Evolutionary conservation across 192 early-diverging fungal species (phyloP).

Genomic region (Coemansia sp.): DNA sequence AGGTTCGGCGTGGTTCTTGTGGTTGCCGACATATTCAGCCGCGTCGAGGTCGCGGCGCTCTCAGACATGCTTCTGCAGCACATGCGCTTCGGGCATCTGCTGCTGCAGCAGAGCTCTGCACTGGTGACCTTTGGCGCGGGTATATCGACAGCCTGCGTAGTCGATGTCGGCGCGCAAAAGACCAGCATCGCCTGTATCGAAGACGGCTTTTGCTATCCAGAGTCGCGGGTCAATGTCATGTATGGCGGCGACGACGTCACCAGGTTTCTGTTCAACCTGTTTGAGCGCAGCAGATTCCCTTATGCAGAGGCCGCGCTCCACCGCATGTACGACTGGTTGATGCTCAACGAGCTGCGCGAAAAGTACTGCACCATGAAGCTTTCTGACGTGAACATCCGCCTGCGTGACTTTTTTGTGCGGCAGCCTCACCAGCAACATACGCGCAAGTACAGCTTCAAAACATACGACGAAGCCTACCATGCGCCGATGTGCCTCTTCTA

Average conservation of each 20-base stretch:
- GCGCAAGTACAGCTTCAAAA: slow-evolving; percentile 76
- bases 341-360: slow-evolving; percentile 82
- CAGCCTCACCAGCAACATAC: slow-evolving; percentile 67
- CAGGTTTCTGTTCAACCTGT: slow-evolving; percentile 65
- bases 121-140: slow-evolving; percentile 88
- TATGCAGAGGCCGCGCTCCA: slow-evolving; percentile 67
- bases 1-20: slow-evolving; percentile 73
- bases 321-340: slow-evolving; percentile 69
- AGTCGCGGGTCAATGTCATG: slow-evolving; percentile 66
- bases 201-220: slow-evolving; percentile 74
- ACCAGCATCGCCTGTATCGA: slow-evolving; percentile 84
- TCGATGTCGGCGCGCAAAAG: slow-evolving; percentile 90
- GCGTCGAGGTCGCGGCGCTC: slow-evolving; percentile 64
- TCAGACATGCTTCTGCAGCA: slow-evolving; percentile 68
- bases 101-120: slow-evolving; percentile 79
- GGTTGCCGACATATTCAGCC: slow-evolving; percentile 77
- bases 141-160: slow-evolving; percentile 80
- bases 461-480: slow-evolving; percentile 81
- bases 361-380: slow-evolving; percentile 84
- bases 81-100: slow-evolving; percentile 76
- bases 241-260: slow-evolving; percentile 93
- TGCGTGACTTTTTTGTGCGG: slow-evolving; percentile 81
- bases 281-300: slow-evolving; percentile 72
- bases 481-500: slow-evolving; percentile 74
- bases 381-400: slow-evolving; percentile 78